Percentiles rank a stretch among this genome's conserved stretches.
Conservation (phyloP, 2,329 filamentous ascomycete genomes). For the Penicillium sp. region DNA sequence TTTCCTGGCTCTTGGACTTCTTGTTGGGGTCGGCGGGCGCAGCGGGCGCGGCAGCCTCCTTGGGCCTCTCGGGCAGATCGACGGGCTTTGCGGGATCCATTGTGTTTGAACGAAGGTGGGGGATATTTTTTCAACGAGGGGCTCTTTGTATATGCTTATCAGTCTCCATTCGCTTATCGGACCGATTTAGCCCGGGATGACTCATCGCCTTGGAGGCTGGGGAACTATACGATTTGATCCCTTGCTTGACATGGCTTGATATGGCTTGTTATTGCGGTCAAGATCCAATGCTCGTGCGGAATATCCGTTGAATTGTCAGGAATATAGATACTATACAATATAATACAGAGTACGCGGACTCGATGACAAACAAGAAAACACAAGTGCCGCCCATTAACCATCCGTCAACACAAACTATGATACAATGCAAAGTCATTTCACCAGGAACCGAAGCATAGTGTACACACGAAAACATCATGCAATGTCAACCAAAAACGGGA, state of each 20-base stretch:
- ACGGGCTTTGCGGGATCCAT: slow-evolving; percentile 29
- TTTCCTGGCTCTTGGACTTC: slow-evolving; percentile 47
- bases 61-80: slow-evolving; percentile 27
- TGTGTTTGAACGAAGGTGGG: slow-evolving; percentile 10
- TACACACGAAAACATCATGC: neutral
- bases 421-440: slow-evolving; percentile 9
- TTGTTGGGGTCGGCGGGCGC: slow-evolving; percentile 35
- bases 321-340: slow-evolving; percentile 13
- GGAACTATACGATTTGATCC: too few relatives aligned
- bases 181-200: slow-evolving; percentile 11
- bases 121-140: slow-evolving; percentile 24
- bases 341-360: slow-evolving; percentile 16
- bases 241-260: too few relatives aligned
- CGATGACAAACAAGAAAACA: slow-evolving; percentile 7
- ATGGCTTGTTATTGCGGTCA: too few relatives aligned
- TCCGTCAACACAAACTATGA: slow-evolving; percentile 1
- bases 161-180: slow-evolving; percentile 29
- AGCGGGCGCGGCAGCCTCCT: slow-evolving; percentile 13
- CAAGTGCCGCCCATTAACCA: slow-evolving; percentile 4
- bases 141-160: slow-evolving; percentile 27
- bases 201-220: slow-evolving; percentile 11
- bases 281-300: neutral
- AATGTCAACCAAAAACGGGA: neutral
- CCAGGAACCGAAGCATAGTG: neutral
- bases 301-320: slow-evolving; percentile 3